Evolutionary conservation across 306 rosid species (phyloP).

Genomic region (Cucurbita ficifolia): DNA sequence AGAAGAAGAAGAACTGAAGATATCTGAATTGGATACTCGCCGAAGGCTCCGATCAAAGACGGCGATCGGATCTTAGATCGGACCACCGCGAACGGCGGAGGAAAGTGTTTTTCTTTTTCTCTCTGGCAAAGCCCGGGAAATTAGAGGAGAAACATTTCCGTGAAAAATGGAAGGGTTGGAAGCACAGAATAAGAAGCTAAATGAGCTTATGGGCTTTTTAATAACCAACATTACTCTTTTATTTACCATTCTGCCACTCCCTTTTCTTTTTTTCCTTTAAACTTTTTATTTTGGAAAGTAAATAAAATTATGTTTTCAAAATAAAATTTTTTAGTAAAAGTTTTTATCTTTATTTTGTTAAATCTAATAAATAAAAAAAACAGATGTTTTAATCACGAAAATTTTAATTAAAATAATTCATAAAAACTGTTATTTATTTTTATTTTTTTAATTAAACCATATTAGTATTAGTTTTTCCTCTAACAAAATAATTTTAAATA

Average conservation of each 20-base stretch:
- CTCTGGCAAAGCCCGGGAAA: conserved; percentile 1
- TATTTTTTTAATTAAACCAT: too few species aligned
- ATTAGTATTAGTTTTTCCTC: too few species aligned
- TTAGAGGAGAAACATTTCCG: background rate
- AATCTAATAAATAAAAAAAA: background rate
- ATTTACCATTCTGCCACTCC: conserved; percentile 30
- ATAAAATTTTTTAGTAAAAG: background rate
- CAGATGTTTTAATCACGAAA: too few species aligned
- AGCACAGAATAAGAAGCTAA: background rate
- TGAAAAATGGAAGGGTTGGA: background rate
- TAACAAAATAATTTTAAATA: too few species aligned
- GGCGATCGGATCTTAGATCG: conserved; percentile 20
- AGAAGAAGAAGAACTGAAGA: background rate
- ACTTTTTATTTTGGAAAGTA: background rate
- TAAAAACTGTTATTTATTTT: too few species aligned
- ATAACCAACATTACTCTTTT: background rate
- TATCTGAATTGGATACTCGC: background rate
- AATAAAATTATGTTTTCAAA: background rate
- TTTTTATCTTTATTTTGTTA: background rate
- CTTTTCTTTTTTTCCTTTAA: background rate
- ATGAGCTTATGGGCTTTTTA: background rate
- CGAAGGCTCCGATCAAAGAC: conserved; percentile 4
- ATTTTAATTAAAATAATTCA: too few species aligned
- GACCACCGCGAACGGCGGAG: background rate
- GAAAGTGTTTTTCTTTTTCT: background rate